Evolutionary conservation across 129 eudicot species (phyloP).

Genomic region (Flaveria ramosissima): DNA sequence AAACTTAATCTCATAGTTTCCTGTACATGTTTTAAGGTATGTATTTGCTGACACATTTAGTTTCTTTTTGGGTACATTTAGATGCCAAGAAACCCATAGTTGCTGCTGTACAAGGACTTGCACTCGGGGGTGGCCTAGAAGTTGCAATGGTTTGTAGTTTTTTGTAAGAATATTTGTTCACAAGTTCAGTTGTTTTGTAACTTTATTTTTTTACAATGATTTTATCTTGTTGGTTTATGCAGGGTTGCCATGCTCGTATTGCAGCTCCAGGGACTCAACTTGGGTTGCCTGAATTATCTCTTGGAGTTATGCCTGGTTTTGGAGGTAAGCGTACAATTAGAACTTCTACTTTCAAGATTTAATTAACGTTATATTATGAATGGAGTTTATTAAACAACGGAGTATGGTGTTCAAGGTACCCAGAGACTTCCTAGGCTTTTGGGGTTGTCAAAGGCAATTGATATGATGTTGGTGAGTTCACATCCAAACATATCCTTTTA

Average conservation of each 20-base stretch:
- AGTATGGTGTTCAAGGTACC: conserved; percentile 56
- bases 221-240: conserved; percentile 16
- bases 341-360: background rate
- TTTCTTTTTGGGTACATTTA: conserved; percentile 25
- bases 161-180: background rate
- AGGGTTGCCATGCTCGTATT: conserved; percentile 94
- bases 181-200: background rate
- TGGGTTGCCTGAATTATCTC: conserved; percentile 93
- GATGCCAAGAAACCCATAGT: conserved; percentile 87
- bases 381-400: background rate
- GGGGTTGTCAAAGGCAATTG: conserved; percentile 83
- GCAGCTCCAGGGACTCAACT: conserved; percentile 84
- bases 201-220: background rate
- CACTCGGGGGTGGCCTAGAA: conserved; percentile 98
- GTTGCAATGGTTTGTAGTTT: conserved; percentile 73
- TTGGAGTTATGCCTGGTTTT: conserved; percentile 91
- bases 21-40: conserved; percentile 7
- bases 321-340: conserved; percentile 57
- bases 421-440: conserved; percentile 98
- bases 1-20: background rate
- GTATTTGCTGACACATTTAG: background rate
- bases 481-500: background rate
- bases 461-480: conserved; percentile 81
- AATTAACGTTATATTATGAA: background rate
- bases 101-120: conserved; percentile 97